Base-by-base conservation (phyloP, 345 rosid species). In the Eucalyptus sp. region DNA sequence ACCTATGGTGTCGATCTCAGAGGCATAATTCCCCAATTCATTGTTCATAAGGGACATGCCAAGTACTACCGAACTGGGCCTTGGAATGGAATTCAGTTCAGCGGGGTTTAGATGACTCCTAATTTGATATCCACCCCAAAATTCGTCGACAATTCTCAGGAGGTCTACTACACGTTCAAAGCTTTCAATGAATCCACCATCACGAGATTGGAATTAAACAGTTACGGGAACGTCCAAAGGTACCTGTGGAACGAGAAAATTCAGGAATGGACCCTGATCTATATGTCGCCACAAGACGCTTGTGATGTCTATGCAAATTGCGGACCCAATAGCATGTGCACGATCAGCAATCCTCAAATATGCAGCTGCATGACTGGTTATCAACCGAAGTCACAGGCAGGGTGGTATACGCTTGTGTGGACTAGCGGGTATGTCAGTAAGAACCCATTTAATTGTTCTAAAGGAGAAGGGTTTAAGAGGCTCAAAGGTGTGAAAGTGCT, bases 281-380 rank as follows among this genome's bases (percentile, higher is more conserved):
- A 64, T 37, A 22, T 9, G 7, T 56, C 31, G 6, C 87, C 52
- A 25, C 50, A 52, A 11, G 90, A 90, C 10, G 7, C 50, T 3
- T 88, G 91, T 76, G 87, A 90, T 43, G 48, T 64, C 27, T 88
- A 86, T 56, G 88, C 60, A 6, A 66, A 29, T 22, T 86, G 90
- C 3, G 64, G 90, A 16, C 48, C 44, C 18, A 68, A 90, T 88
- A 68, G 88, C 31, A 15, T 86, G 43, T 88, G 90, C 66, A 89
- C 86, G 22, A 49, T 84, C 1, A 24, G 46, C 12, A 88, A 89
- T 50, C 31, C 88, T 44, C 12, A 50, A 66, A 86, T 71, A 48
- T 89, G 93, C 33, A 64, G n/a, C 3, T 91, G 90, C 84, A 41
- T 90, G n/a, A 88, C 90, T 4, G 91, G 92, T 5, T 92, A 88